Conservation (phyloP, 345 rosid genomes). For the Draba incana region DNA sequence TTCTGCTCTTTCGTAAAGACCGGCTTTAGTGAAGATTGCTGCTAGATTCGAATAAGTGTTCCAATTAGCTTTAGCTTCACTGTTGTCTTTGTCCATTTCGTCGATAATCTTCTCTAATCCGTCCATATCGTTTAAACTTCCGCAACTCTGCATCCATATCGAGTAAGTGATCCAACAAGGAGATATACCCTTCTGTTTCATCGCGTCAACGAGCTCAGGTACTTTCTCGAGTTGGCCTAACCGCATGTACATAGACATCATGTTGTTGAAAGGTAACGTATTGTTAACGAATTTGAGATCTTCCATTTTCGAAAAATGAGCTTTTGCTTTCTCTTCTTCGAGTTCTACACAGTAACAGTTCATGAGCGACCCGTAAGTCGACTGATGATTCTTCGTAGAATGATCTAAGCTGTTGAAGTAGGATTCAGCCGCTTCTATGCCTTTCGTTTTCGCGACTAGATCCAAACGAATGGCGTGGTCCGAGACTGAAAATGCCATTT, state of each 20-base stretch:
- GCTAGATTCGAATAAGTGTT: slow-evolving; percentile 59
- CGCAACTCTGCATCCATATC: slow-evolving; percentile 71
- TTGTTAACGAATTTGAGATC: slow-evolving; percentile 43
- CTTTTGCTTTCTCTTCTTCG: slow-evolving; percentile 55
- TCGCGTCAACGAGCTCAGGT: slow-evolving; percentile 49
- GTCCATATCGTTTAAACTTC: slow-evolving; percentile 51
- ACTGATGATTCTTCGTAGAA: slow-evolving; percentile 40
- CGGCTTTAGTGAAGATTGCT: slow-evolving; percentile 62
- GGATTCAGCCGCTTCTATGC: slow-evolving; percentile 61
- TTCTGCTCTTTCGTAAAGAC: slow-evolving; percentile 66
- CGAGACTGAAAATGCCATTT: slow-evolving; percentile 45
- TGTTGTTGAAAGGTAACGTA: slow-evolving; percentile 57
- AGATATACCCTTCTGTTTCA: slow-evolving; percentile 52
- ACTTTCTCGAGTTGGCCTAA: slow-evolving; percentile 68
- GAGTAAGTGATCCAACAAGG: slow-evolving; percentile 44
- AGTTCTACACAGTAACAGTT: slow-evolving; percentile 64
- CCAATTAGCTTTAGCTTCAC: slow-evolving; percentile 51
- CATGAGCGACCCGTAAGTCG: slow-evolving; percentile 64
- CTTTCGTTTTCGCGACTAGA: slow-evolving; percentile 64
- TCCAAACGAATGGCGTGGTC: slow-evolving; percentile 65
- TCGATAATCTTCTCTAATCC: slow-evolving; percentile 39
- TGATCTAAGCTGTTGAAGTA: slow-evolving; percentile 53
- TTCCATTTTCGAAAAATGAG: slow-evolving; percentile 63
- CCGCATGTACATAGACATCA: slow-evolving; percentile 62
- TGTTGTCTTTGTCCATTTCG: slow-evolving; percentile 47